Evolutionary conservation across 768 basidiomycete genomes (phyloP).

Genomic region (Hygrophorus russula): DNA sequence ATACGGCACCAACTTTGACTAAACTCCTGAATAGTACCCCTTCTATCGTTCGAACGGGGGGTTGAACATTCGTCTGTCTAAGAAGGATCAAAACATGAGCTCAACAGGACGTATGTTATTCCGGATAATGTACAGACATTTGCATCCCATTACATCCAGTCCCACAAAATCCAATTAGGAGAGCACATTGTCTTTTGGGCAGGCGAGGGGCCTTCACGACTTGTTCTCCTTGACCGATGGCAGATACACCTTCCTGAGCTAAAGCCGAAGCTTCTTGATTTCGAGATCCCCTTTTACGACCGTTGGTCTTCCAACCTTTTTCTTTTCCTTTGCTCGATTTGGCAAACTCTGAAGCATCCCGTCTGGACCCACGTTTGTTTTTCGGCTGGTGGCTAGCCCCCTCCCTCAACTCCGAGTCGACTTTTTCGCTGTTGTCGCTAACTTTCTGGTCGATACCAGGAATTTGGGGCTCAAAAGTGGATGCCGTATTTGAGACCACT

Average conservation of each 20-base stretch:
- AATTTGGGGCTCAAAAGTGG: too few relatives aligned
- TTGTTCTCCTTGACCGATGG: conserved; percentile 13
- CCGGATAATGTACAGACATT: conserved; percentile 48
- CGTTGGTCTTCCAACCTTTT: conserved; percentile 24
- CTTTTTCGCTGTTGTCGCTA: neutral
- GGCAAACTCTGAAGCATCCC: too few relatives aligned
- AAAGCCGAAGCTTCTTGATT: conserved; percentile 16
- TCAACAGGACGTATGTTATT: neutral
- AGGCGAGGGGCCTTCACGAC: conserved; percentile 40
- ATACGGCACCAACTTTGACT: conserved; percentile 86
- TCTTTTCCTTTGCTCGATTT: conserved; percentile 17
- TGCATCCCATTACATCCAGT: conserved; percentile 93
- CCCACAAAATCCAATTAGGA: conserved; percentile 87
- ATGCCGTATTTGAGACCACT: too few relatives aligned
- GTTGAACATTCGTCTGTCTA: conserved; percentile 44
- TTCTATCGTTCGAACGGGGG: conserved; percentile 74
- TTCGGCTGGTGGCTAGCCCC: conserved; percentile 1
- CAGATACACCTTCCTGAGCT: conserved; percentile 13
- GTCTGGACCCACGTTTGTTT: too few relatives aligned
- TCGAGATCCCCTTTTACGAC: conserved; percentile 33
- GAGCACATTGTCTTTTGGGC: conserved; percentile 77
- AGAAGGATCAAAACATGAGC: conserved; percentile 1
- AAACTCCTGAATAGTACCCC: conserved; percentile 81
- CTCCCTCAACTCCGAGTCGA: conserved; percentile 17
- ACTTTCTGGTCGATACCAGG: too few relatives aligned